Evolutionary conservation across 2,329 filamentous ascomycete genomes (phyloP), one percentile per base, ranked within the genome.

Genomic region (Fusarium nanum): DNA sequence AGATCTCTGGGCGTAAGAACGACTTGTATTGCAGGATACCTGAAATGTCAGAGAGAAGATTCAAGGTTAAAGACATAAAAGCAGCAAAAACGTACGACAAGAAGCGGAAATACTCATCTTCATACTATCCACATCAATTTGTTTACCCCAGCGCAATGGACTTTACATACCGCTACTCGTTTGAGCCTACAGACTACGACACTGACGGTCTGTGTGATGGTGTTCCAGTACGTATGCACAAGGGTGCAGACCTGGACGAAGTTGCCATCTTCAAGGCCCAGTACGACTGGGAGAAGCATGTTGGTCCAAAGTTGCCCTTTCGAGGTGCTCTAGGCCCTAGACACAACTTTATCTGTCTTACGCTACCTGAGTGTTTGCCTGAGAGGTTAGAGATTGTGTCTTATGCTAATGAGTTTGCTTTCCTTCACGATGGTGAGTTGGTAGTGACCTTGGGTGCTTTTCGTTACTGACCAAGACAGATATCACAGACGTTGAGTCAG

Each of bases 181-280:
- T 54, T 42, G 50, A 54, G 40, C 50, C 50, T 28, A 54, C 50
- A 16, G 50, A 54, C 14, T 54, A 54, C 27, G 50, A 54, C 27
- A 54, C 50, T 18, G 50, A 54, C 37, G 50, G 50, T 16, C 50
- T 54, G 2, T 54, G 50, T 54, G 50, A 54, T 16, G 50, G 50
- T 25, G 50, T 54, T n/a, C 50, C 50, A 16, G 50, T 54, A 8
- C 50, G 50, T 18, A 54, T 42, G 25, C 50, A 54, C 50, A 54
- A 54, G 34, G 50, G 50, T 22, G 22, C 23, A 18, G 50, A 54
- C 25, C 20, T 42, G 25, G 50, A 54, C 6, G 50, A 54, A 28
- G 50, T 54, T 44, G 50, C 50, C 13, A 54, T 54, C 18, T 54
- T 44, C 50, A 54, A 54, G 22, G 50, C 50, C 6, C 50, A 54